These are phyloP conservation scores for Solanum bulbocastanum DNA, from an alignment of 257 asterid species.

Conservation along the genomic window DNA sequence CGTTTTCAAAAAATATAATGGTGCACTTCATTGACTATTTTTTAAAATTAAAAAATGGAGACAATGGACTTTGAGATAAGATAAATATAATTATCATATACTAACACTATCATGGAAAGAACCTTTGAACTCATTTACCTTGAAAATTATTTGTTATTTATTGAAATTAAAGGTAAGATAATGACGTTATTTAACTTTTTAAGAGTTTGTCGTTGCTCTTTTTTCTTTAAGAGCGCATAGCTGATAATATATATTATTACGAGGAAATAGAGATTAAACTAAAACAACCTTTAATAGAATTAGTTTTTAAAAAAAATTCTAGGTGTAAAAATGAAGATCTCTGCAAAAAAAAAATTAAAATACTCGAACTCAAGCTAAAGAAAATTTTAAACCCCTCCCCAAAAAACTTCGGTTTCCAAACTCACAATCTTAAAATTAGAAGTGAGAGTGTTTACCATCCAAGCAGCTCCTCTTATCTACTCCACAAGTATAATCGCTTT, in stretches of 20 bases:
- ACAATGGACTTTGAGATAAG: background rate
- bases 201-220: background rate
- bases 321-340: background rate
- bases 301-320: too few relatives aligned
- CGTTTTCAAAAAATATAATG: background rate
- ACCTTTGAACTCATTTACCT: background rate
- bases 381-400: too few relatives aligned
- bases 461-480: too few relatives aligned
- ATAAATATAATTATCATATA: background rate
- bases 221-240: background rate
- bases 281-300: background rate
- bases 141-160: background rate
- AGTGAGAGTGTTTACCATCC: too few relatives aligned
- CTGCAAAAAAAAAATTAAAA: too few relatives aligned
- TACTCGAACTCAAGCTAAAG: too few relatives aligned
- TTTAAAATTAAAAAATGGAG: background rate
- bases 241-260: background rate
- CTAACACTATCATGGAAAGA: background rate
- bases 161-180: background rate
- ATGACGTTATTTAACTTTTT: background rate
- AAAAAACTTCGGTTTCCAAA: too few relatives aligned
- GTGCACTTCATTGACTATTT: background rate
- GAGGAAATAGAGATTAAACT: background rate
- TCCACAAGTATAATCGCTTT: too few relatives aligned
- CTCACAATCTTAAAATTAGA: too few relatives aligned